Percentiles rank a stretch among this genome's conserved stretches.
phyloP scores from a whole-genome alignment of 306 rosid species.

The Trichosanthes cucumerina region DNA sequence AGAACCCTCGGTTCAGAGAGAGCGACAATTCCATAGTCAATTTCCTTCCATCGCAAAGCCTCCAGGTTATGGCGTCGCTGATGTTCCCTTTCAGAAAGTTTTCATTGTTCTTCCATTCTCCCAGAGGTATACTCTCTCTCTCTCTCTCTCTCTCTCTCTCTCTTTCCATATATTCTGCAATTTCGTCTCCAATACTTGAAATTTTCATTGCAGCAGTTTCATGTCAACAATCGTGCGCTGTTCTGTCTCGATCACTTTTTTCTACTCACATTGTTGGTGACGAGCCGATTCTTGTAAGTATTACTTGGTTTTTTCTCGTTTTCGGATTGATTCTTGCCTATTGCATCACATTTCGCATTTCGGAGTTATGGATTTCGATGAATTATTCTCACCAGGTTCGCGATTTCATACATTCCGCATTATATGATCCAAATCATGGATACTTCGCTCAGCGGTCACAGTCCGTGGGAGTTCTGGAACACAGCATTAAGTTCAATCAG shows the following conservation, averaged over 20 bases:
- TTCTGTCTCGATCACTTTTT: conserved; percentile 35
- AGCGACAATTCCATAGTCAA: neutral
- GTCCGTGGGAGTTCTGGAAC: conserved; percentile 74
- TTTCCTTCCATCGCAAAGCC: neutral
- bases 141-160: conserved; percentile 4
- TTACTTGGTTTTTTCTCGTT: neutral
- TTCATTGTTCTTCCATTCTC: conserved; percentile 9
- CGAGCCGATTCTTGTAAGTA: conserved; percentile 65
- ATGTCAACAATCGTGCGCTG: conserved; percentile 18
- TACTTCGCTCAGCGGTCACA: conserved; percentile 65
- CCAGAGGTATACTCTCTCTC: conserved; percentile 32
- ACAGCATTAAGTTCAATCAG: conserved; percentile 52
- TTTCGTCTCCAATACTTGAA: neutral
- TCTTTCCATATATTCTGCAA: neutral
- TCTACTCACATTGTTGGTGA: conserved; percentile 69
- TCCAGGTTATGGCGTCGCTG: neutral
- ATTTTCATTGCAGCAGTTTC: conserved; percentile 26
- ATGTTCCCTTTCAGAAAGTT: conserved; percentile 15
- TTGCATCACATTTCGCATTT: neutral
- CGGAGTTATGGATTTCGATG: conserved; percentile 3
- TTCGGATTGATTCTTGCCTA: neutral
- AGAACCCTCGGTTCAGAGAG: neutral
- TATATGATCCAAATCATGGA: conserved; percentile 73
- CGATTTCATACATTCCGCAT: conserved; percentile 82
- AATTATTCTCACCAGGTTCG: conserved; percentile 49